Percentiles rank a stretch among this genome's conserved stretches.
phyloP scores from a whole-genome alignment of 805 yeast genomes.

The Grigorovia jiainica region DNA sequence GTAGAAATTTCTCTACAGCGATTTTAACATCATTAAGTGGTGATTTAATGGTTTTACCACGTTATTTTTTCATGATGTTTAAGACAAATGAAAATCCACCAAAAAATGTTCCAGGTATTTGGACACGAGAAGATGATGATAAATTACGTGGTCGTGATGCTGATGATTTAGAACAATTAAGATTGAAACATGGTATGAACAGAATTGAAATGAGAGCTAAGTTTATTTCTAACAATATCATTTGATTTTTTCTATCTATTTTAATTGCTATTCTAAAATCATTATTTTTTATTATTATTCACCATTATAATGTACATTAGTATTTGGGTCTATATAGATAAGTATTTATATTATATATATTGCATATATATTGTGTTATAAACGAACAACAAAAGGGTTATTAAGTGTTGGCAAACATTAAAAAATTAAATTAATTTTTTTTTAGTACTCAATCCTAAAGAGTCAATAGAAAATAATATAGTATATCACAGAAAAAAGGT shows the following conservation, averaged over 20 bases:
- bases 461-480: too few relatives aligned
- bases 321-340: too few relatives aligned
- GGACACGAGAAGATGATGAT: slow-evolving; percentile 38
- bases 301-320: neutral
- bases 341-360: too few relatives aligned
- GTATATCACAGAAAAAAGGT: too few relatives aligned
- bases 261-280: too few relatives aligned
- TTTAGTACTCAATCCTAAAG: too few relatives aligned
- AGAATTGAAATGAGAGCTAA: slow-evolving; percentile 35
- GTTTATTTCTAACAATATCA: slow-evolving; percentile 31
- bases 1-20: slow-evolving; percentile 34
- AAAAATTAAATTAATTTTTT: too few relatives aligned
- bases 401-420: too few relatives aligned
- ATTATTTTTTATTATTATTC: too few relatives aligned
- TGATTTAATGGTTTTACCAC: slow-evolving; percentile 34
- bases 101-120: slow-evolving; percentile 34
- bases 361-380: too few relatives aligned
- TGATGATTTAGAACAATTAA: slow-evolving; percentile 28
- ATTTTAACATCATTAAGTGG: slow-evolving; percentile 37
- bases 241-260: too few relatives aligned
- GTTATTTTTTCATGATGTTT: slow-evolving; percentile 33
- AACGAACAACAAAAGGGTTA: too few relatives aligned
- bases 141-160: slow-evolving; percentile 27
- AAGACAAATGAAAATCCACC: slow-evolving; percentile 36
- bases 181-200: slow-evolving; percentile 32